Base-by-base conservation (phyloP, 2,329 filamentous ascomycete species). In the Cladorrhinum sp. region DNA sequence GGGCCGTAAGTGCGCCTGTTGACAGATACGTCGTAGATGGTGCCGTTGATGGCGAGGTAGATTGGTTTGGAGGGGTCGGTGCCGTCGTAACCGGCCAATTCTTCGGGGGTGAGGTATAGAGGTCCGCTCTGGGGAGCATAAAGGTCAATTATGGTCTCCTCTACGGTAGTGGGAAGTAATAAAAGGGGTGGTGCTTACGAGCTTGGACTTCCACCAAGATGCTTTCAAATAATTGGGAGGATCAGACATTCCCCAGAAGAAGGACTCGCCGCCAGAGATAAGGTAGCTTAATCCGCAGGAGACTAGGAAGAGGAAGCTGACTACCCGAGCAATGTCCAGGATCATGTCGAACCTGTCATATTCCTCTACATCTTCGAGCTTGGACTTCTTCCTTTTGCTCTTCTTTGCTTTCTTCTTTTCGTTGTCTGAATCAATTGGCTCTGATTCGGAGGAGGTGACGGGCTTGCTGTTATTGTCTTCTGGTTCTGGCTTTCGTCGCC, bases 21-120 rank as follows among this genome's bases (percentile, higher is more conserved):
- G 28, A 82, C 76, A n/a, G 85, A 84, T 46, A 96, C 91, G 75
- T 96, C 91, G 81, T 89, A 95, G 76, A 96, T 90, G 61, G 86
- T 90, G 71, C 90, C 88, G 78, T 95, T 94, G 70, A 99, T 86
- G 64, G 92, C 92, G 59, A 99, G 84, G 79, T 96, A 96, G 73
- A 98, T 86, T 6, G 95, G 95, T 62, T 89, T 86, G 7, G 76
- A 74, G 9, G 86, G 79, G 75, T 96, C 87, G 61, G 79, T 82
- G 77, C 95, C 96, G 76, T 96, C 88, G 81, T 90, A 96, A 55
- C 79, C 73, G 51, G 83, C 74, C 54, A 99, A 87, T 73, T 97
- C 82, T 20, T 81, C 79, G 60, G 90, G 88, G 1, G 92, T 96
- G 42, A 98, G 82, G 72, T 83, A 78, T 55, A 90, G 64, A 14